A percentile compares a stretch with the other conserved stretches of the same genome.
phyloP scores from a whole-genome alignment of 116 monocot species.

The Posidonia oceanica region DNA sequence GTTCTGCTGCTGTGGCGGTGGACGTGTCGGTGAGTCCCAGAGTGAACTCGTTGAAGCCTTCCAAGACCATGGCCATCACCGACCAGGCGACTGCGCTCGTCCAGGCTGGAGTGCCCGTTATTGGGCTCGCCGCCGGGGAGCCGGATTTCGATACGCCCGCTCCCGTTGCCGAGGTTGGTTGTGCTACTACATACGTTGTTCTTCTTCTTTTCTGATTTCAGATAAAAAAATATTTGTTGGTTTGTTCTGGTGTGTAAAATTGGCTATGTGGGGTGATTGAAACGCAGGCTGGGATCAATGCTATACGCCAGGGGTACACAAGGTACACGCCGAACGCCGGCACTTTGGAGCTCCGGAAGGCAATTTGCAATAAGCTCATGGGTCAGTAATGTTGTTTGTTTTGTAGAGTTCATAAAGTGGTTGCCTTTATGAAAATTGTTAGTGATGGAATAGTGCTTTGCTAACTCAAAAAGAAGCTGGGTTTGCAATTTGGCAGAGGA shows the following conservation, averaged over 20 bases:
- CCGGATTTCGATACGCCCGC: constrained; percentile 83
- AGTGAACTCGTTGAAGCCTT: constrained; percentile 48
- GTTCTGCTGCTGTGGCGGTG: not conserved
- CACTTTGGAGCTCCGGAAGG: constrained; percentile 70
- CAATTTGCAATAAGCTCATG: constrained; percentile 72
- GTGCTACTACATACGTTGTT: too few species aligned
- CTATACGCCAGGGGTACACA: constrained; percentile 56
- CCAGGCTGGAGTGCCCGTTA: constrained; percentile 80
- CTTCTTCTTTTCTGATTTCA: not conserved
- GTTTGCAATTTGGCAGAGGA: constrained; percentile 43
- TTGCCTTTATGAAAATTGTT: not conserved
- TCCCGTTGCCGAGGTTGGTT: constrained; percentile 49
- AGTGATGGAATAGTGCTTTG: not conserved
- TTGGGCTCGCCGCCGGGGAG: constrained; percentile 85
- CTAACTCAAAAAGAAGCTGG: not conserved
- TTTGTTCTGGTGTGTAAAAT: too few species aligned
- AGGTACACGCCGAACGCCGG: constrained; percentile 87
- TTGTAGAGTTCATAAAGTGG: too few species aligned
- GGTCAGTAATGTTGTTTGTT: constrained; percentile 21
- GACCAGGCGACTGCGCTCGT: constrained; percentile 80
- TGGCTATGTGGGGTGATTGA: not conserved
- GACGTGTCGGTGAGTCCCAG: constrained; percentile 49
- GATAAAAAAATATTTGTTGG: not conserved
- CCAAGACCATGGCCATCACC: constrained; percentile 70
- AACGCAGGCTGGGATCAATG: constrained; percentile 76